Base-by-base conservation (phyloP, 1,284 basidiomycete species). In the Naganishia liquefaciens region DNA sequence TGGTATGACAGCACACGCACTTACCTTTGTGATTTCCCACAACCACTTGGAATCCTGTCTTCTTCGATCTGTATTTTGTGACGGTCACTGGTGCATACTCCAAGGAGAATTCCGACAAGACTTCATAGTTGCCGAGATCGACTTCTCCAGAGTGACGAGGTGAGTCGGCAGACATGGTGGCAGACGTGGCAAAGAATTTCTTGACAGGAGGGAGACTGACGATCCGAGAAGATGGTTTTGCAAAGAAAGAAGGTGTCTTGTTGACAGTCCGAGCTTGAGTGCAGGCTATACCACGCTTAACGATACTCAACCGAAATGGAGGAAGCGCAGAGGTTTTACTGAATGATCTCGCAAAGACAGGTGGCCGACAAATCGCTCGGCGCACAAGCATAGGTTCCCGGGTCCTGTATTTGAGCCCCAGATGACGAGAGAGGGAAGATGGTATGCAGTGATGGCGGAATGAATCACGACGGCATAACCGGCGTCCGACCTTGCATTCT, bases 11-110 rank as follows among this genome's bases (percentile, higher is more conserved):
- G 21, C 37, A n/a, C 28, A 9, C 13, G 3, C 7, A 71, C 81
- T 63, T 60, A 89, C 90, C 88, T 73, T 92, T 86, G 76, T 92
- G 92, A 76, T 90, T 88, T 5, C 76, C 77, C 15, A 79, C 71
- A 9, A 82, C 80, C 1, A 83, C 80, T 30, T 76, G 82, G 69
- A 80, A 71, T 4, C 79, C 79, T 1, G 79, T 80, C 71, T 75
- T 77, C 53, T 76, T 74, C 52, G 76, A 78, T 28, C 77, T 67
- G 74, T 77, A 79, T 69, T 79, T 80, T 33, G 75, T 73, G 13
- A 79, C 62, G 10, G 61, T 75, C 33, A 79, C 71, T 0, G 78
- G 78, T 2, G 78, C 78, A 64, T 76, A 77, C 25, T 76, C 71
- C 65, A 79, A 69, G 42, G 72, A 69, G 62, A 79, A 76, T 11